Base-by-base conservation (phyloP, 805 yeast species). In the Kodamaea leandrae region DNA sequence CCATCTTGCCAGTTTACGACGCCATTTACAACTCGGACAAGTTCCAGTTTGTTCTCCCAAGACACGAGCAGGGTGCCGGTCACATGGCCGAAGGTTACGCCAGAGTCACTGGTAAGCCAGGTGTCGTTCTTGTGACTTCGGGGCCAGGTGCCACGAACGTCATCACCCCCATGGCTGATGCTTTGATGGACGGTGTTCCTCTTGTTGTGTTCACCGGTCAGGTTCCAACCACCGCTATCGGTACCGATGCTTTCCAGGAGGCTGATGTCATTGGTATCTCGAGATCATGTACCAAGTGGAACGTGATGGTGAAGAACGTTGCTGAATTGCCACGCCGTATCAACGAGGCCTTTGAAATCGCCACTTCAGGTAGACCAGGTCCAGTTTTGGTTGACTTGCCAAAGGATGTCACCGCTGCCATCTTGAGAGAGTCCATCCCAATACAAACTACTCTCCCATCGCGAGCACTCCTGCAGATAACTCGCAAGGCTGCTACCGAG, bases 41-140 rank as follows among this genome's bases (percentile, higher is more conserved):
- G 57, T 91, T 93, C 75, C 80, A 83, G 53, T 93, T 93, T 60
- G 86, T 93, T 42, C 72, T 93, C 49, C 99, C 99, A 36, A 79
- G 95, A 57, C 98, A 93, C 64, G 99, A 93, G 67, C 99, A 93
- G 69, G 99, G 99, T 63, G 99, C 98, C 13, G 99, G 99, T 39
- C 99, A 93, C 68, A 93, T 93, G 98, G 99, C 99, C 42, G 97
- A 93, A 70, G 99, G 99, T 45, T 93, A 93, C 54, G 97, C 99
- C 42, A 77, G 95, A 52, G 99, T 96, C 29, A 68, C 80, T 14
- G 99, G 98, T 45, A 93, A 87, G 66, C 95, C 97, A 10, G 99
- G 99, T 70, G 95, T 93, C 50, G 98, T 93, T 37, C 72, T 93
- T 55, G 99, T 93, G 39, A 93, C 99, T n/a, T 88, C 96, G 1